Conservation (phyloP, 208 protist species). For the Leishmania amazonensis region DNA sequence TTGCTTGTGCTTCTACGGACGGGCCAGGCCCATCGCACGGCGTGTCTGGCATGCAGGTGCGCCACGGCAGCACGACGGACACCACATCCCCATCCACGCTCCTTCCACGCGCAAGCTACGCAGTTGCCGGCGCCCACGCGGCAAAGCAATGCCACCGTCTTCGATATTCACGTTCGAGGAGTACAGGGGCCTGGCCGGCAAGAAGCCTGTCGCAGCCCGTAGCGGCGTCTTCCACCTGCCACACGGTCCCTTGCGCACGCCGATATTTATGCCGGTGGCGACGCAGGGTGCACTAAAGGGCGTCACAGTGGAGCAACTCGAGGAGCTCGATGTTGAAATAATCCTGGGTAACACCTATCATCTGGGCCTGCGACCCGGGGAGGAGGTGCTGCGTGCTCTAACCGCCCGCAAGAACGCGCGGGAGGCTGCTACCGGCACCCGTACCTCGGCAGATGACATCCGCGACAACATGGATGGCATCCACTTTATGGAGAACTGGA, state of each 20-base stretch:
- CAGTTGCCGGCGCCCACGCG: not conserved
- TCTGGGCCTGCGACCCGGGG: slow-evolving; percentile 94
- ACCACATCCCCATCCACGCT: not conserved
- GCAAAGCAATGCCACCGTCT: slow-evolving; percentile 2
- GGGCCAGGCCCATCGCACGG: not conserved
- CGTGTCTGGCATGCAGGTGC: not conserved
- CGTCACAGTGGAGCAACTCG: slow-evolving; percentile 93
- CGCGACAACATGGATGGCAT: slow-evolving; percentile 95
- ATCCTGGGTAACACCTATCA: slow-evolving; percentile 99
- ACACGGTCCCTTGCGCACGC: slow-evolving; percentile 89
- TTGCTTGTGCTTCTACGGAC: not conserved
- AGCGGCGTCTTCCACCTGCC: slow-evolving; percentile 90
- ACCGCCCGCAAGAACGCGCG: slow-evolving; percentile 68
- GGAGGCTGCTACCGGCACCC: slow-evolving; percentile 15
- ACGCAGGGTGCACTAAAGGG: slow-evolving; percentile 98
- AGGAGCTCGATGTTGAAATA: slow-evolving; percentile 94
- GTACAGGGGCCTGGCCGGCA: slow-evolving; percentile 48
- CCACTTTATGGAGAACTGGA: slow-evolving; percentile 97
- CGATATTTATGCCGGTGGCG: slow-evolving; percentile 98
- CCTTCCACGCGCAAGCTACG: not conserved
- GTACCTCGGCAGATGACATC: slow-evolving; percentile 34
- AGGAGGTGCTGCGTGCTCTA: slow-evolving; percentile 78
- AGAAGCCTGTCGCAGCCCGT: slow-evolving; percentile 62
- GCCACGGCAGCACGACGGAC: not conserved
- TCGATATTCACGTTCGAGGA: slow-evolving; percentile 75